phyloP scores from a whole-genome alignment of 768 basidiomycete genomes.

The Trametopsis cervina region DNA sequence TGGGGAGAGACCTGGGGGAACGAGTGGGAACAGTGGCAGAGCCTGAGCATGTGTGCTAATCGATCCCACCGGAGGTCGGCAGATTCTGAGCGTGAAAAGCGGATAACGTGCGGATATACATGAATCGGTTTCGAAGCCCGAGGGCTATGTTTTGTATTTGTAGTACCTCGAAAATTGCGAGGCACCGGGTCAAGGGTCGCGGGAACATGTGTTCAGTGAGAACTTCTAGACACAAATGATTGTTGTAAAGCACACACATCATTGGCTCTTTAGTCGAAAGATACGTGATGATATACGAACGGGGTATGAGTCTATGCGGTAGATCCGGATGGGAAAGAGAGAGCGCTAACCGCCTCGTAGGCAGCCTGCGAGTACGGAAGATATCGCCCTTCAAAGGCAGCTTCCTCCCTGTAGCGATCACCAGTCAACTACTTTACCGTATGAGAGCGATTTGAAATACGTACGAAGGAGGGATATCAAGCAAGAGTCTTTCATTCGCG shows the following conservation, averaged over 20 bases:
- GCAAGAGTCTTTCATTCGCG: not conserved
- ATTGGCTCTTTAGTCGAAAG: too few relatives aligned
- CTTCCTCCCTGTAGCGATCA: slow-evolving; percentile 18
- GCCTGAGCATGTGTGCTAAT: slow-evolving; percentile 75
- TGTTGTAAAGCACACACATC: too few relatives aligned
- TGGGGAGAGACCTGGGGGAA: slow-evolving; percentile 81
- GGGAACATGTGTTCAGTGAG: not conserved
- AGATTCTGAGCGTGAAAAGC: too few relatives aligned
- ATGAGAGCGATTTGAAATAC: not conserved
- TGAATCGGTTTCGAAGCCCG: too few relatives aligned
- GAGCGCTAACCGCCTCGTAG: slow-evolving; percentile 10
- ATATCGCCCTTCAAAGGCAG: slow-evolving; percentile 20
- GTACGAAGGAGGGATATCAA: not conserved
- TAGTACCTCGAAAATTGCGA: too few relatives aligned
- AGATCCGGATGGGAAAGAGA: not conserved
- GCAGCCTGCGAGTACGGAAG: slow-evolving; percentile 24
- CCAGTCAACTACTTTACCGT: not conserved
- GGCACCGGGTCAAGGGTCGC: too few relatives aligned
- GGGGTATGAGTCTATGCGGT: too few relatives aligned
- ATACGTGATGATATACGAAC: too few relatives aligned
- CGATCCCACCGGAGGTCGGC: too few relatives aligned
- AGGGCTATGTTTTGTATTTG: too few relatives aligned
- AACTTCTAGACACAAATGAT: not conserved
- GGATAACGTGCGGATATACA: too few relatives aligned
- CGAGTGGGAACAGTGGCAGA: slow-evolving; percentile 36